Percentiles rank a stretch among this genome's conserved stretches.
Conservation (phyloP, 2,329 filamentous ascomycete genomes). For the Botrytis fabae region DNA sequence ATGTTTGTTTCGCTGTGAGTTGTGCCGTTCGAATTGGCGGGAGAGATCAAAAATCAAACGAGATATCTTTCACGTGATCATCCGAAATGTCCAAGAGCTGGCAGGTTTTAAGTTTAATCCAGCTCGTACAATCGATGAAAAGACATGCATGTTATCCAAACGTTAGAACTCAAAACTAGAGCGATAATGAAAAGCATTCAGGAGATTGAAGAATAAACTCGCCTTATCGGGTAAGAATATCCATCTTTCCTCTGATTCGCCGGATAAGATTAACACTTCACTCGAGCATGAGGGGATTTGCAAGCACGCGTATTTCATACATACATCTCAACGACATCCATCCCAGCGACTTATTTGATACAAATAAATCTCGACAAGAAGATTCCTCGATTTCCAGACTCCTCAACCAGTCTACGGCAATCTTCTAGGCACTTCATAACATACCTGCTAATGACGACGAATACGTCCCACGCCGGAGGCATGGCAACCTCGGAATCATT, state of each 20-base stretch:
- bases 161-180: background rate
- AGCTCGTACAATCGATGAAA: background rate
- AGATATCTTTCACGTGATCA: background rate
- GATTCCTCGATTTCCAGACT: background rate
- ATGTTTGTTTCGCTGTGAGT: background rate
- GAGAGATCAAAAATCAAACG: background rate
- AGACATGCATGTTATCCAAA: background rate
- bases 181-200: background rate
- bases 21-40: background rate
- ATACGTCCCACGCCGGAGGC: background rate
- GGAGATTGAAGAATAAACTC: background rate
- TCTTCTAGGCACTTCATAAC: background rate
- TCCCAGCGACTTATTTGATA: background rate
- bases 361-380: background rate
- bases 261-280: background rate
- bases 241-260: slow-evolving; percentile 2
- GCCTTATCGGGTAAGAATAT: background rate
- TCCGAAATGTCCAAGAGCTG: background rate
- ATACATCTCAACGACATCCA: background rate
- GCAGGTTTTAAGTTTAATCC: background rate
- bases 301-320: background rate
- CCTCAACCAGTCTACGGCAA: background rate
- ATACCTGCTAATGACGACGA: too few species aligned
- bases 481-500: background rate
- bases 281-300: background rate